Evolutionary conservation across 495 filamentous ascomycete species (phyloP), one percentile per base, ranked within the genome.

Genomic region (Daldinia caldariorum): DNA sequence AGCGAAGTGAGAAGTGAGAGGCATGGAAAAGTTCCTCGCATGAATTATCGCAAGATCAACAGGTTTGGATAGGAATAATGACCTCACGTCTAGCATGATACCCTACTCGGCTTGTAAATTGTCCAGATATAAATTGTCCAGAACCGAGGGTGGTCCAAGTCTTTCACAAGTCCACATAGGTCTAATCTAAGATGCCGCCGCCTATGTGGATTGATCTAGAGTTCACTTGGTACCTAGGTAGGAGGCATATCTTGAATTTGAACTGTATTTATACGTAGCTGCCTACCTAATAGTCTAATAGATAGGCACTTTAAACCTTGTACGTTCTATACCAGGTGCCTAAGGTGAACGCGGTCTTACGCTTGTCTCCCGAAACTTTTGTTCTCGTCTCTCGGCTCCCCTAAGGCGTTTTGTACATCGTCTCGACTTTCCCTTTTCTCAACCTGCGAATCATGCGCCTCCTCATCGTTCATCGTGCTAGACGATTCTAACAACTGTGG

Each of bases 401-500:
- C 56, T 12, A 61, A 10, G 0, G 18, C 26, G 9, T 60, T 67
- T 22, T 63, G 61, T 0, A 22, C 32, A 9, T 60, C 62, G 29
- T 62, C 47, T 13, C 31, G 56, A 35, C 20, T 66, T 50, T 63
- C 70, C 22, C 32, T 35, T 14, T 53, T 59, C 26, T 64, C 64
- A 37, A 16, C 20, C 2, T 41, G 47, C 55, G 39, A 9, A 26
- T 47, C 61, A 26, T 54, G 16, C 1, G 10, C 35, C n/a, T 49
- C 55, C 14, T 55, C 53, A n/a, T 34, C 59, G 34, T n/a, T 53
- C 20, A 60, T 61, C 6, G 64, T 68, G 18, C 63, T 68, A 2
- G 69, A 66, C 1, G 68, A 58, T 9, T 59, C 57, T 18, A 59
- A 59, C 8, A 67, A 1, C 12, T 26, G 16, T 8, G 55, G 32